phyloP scores from a whole-genome alignment of 2,329 filamentous ascomycete species.

The Ampelomyces quisqualis region DNA sequence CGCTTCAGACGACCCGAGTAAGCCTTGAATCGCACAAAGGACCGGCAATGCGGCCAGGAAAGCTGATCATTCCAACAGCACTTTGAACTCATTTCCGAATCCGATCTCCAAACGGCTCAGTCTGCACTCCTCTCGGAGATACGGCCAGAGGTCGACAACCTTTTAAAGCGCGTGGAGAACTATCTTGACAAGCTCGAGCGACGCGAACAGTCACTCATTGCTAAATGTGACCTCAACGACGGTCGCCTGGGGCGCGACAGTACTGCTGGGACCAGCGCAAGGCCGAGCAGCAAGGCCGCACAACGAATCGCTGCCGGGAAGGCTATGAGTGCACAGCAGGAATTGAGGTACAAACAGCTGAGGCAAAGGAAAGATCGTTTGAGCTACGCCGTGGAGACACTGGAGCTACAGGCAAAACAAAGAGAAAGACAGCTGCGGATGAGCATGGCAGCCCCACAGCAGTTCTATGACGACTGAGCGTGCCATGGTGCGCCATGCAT shows the following conservation, averaged over 20 bases:
- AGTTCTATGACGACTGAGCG: conserved; percentile 40
- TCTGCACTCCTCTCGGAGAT: conserved; percentile 84
- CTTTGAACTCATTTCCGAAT: conserved; percentile 88
- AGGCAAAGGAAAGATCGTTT: conserved; percentile 81
- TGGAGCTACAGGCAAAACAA: conserved; percentile 85
- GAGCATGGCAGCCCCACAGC: conserved; percentile 63
- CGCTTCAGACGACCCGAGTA: conserved; percentile 64
- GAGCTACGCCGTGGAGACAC: conserved; percentile 79
- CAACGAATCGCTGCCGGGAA: conserved; percentile 33
- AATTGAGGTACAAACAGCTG: conserved; percentile 64
- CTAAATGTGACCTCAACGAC: conserved; percentile 79
- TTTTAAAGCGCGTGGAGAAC: conserved; percentile 78
- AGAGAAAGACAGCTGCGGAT: conserved; percentile 69
- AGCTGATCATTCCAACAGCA: conserved; percentile 56
- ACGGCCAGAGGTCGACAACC: conserved; percentile 76
- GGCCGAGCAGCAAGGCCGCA: conserved; percentile 25
- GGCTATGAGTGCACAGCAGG: conserved; percentile 50
- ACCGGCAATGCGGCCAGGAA: not conserved
- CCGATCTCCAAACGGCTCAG: conserved; percentile 78
- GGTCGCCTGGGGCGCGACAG: conserved; percentile 58
- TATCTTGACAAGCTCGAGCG: conserved; percentile 81
- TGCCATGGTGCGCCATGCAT: too few relatives aligned
- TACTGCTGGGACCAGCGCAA: conserved; percentile 23
- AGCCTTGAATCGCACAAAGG: conserved; percentile 11
- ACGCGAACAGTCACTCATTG: conserved; percentile 79